These are phyloP conservation scores for Cladochytrium replicatum DNA, from an alignment of 192 early-diverging fungal species.

Conservation along the genomic window DNA sequence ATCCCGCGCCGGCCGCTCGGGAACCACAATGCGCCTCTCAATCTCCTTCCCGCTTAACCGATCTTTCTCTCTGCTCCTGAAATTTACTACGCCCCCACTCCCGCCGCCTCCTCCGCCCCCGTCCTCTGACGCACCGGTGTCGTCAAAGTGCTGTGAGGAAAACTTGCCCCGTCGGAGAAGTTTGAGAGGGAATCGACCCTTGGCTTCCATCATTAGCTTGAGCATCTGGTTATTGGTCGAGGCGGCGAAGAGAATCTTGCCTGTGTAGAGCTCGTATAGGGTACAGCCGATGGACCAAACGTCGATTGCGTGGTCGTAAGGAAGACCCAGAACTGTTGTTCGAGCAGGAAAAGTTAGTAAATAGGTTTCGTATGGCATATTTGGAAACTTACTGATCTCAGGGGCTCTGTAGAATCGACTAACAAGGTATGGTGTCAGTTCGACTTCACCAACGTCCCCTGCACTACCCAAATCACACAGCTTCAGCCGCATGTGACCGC, in stretches of 20 bases:
- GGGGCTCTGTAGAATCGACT: slow-evolving; percentile 94
- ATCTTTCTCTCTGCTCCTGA: slow-evolving; percentile 36
- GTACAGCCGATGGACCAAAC: slow-evolving; percentile 95
- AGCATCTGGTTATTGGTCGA: slow-evolving; percentile 96
- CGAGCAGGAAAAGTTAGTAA: background rate
- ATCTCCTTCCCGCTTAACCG: slow-evolving; percentile 47
- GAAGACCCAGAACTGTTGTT: slow-evolving; percentile 64
- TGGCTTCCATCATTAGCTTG: slow-evolving; percentile 82
- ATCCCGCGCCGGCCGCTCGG: slow-evolving; percentile 27
- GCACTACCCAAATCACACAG: slow-evolving; percentile 93
- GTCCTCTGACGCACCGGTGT: too few species aligned
- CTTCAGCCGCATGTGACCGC: slow-evolving; percentile 65
- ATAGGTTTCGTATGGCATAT: background rate
- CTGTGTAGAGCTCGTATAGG: slow-evolving; percentile 91
- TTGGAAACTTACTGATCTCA: slow-evolving; percentile 68
- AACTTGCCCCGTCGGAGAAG: slow-evolving; percentile 79
- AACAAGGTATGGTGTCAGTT: slow-evolving; percentile 93
- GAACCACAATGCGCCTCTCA: background rate
- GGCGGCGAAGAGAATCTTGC: slow-evolving; percentile 90
- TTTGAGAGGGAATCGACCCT: slow-evolving; percentile 77
- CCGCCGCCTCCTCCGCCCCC: too few species aligned
- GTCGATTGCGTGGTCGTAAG: slow-evolving; percentile 81
- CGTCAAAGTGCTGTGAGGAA: slow-evolving; percentile 78
- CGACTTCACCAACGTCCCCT: slow-evolving; percentile 75
- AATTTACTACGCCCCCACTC: background rate